phyloP scores from a whole-genome alignment of 2,329 filamentous ascomycete species.

The Paecilomyces fulvus region DNA sequence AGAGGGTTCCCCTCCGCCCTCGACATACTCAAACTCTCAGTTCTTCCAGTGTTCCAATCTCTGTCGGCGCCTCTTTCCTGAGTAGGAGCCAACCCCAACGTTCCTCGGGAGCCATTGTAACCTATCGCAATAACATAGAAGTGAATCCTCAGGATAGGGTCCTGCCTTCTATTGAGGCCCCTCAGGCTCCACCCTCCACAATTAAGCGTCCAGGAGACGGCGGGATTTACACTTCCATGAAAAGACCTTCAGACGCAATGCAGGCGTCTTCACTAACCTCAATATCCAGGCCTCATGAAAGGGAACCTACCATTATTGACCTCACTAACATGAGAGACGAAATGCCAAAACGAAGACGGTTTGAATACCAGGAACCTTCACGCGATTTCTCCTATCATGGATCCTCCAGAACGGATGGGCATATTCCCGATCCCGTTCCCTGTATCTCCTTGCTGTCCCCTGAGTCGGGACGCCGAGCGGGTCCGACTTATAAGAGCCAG shows the following conservation, averaged over 20 bases:
- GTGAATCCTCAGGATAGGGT: constrained; percentile 19
- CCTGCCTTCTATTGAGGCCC: constrained; percentile 29
- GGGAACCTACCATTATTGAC: constrained; percentile 11
- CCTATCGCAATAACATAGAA: constrained; percentile 10
- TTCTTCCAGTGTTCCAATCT: constrained; percentile 20
- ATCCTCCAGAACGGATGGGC: not conserved
- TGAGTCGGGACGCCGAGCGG: not conserved
- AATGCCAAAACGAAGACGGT: constrained; percentile 24
- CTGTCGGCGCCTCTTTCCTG: constrained; percentile 17
- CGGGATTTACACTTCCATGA: constrained; percentile 19
- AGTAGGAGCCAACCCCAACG: constrained; percentile 11
- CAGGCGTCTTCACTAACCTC: constrained; percentile 23
- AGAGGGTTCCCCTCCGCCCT: constrained; percentile 11
- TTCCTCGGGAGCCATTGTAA: constrained; percentile 8
- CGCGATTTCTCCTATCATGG: constrained; percentile 6
- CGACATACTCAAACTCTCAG: constrained; percentile 8
- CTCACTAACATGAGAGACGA: constrained; percentile 18
- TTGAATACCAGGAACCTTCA: constrained; percentile 17
- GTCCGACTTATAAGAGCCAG: constrained; percentile 6
- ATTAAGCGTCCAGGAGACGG: constrained; percentile 15
- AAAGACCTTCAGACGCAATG: constrained; percentile 18
- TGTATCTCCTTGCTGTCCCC: not conserved
- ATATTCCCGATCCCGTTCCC: not conserved
- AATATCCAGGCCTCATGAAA: constrained; percentile 13
- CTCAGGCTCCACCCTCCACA: constrained; percentile 13